Conservation (phyloP, 768 basidiomycete genomes). For the Termitomyces eurrhizus region DNA sequence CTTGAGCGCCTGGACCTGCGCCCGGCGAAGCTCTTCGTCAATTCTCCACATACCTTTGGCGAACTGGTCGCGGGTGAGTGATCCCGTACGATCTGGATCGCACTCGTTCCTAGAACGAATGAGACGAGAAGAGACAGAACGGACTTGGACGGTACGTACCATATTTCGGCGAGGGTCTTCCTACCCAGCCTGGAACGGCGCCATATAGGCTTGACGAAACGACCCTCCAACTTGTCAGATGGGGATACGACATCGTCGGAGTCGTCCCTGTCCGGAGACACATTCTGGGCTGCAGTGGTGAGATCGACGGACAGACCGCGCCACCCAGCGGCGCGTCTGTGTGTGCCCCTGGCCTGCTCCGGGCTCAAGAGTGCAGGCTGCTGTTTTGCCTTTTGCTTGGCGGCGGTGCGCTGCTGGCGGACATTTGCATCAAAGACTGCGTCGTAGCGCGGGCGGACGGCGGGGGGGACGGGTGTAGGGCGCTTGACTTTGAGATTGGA, state of each 20-base stretch:
- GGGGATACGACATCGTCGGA: slow-evolving; percentile 26
- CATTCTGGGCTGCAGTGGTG: slow-evolving; percentile 39
- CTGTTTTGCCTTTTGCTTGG: slow-evolving; percentile 27
- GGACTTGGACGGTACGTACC: slow-evolving; percentile 38
- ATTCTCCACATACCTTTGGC: slow-evolving; percentile 83
- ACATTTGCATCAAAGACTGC: slow-evolving; percentile 61
- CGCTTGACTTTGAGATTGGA: slow-evolving; percentile 34
- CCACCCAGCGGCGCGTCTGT: slow-evolving; percentile 68
- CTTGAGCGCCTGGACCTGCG: slow-evolving; percentile 38
- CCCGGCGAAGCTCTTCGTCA: slow-evolving; percentile 74
- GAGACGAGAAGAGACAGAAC: background rate
- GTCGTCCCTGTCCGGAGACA: slow-evolving; percentile 1
- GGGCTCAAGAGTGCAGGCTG: slow-evolving; percentile 32
- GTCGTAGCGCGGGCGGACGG: slow-evolving; percentile 65
- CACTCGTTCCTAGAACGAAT: slow-evolving; percentile 63
- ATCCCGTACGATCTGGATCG: slow-evolving; percentile 50
- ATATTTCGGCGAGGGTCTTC: slow-evolving; percentile 55
- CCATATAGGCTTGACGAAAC: slow-evolving; percentile 61
- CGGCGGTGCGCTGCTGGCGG: slow-evolving; percentile 41
- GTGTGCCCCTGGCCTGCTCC: slow-evolving; percentile 33
- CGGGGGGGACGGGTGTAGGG: slow-evolving; percentile 63
- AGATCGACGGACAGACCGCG: slow-evolving; percentile 67
- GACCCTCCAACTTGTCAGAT: slow-evolving; percentile 52
- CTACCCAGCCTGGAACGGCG: slow-evolving; percentile 51
- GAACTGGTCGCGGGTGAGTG: slow-evolving; percentile 64